Evolutionary conservation across 23 red algal species (phyloP), one percentile per base, ranked within the genome.

Genomic region (Chondrus crispus): DNA sequence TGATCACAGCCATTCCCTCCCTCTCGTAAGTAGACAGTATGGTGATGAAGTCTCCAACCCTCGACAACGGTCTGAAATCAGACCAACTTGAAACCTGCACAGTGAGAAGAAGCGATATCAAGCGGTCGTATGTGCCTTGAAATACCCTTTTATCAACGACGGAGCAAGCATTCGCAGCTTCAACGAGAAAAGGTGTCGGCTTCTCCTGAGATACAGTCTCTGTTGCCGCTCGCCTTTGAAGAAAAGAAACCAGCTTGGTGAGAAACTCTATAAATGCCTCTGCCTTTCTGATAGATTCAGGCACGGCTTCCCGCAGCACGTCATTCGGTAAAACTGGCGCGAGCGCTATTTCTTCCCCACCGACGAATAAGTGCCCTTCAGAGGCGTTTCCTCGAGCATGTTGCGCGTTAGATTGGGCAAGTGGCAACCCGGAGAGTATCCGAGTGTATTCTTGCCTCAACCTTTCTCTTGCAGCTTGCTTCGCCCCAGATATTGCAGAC

Each of bases 201-300:
- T 94, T 74, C 63, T 98, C 93, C 38, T 87, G 82, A 12, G 89
- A 85, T 10, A 88, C 80, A 53, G 38, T 69, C 30, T 72, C 43
- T 22, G 46, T 88, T 81, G 93, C 87, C 13, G 84, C 78, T 44
- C 93, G 86, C 57, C 54, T 53, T 46, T 89, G 93, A 28, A 98
- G 47, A 81, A 84, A 96, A 5, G 75, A 62, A 18, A 95, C 70
- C 18, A 98, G 39, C 46, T 88, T 84, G 57, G 82, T 42, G 50
- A 98, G 80, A 47, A 94, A 98, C 29, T 44, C 44, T 16, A 98
- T 57, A 93, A 98, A 98, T 46, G 96, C 90, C 32, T 98, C 93
- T 2, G 93, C 97, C 40, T 87, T 93, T 40, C 94, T 63, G 45
- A 98, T 94, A 49, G 88, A 94, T 47, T 95, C 97, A 13, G 97